Evolutionary conservation across 805 yeast genomes (phyloP).

Genomic region (Zygosaccharomyces kombuchaensis): DNA sequence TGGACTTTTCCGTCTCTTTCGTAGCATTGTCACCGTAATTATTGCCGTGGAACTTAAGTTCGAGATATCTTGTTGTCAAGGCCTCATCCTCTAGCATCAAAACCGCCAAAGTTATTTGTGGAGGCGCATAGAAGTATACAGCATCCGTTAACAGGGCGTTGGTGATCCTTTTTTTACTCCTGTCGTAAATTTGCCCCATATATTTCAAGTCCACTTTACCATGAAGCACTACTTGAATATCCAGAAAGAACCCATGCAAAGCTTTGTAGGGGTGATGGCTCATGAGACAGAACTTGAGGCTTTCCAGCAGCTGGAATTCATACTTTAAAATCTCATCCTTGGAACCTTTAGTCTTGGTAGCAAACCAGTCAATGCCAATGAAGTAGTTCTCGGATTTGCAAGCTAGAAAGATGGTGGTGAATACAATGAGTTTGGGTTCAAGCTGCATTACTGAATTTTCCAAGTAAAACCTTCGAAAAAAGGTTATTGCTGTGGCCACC

Average conservation of each 20-base stretch:
- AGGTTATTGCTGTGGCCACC: slow-evolving; percentile 78
- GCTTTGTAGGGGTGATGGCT: slow-evolving; percentile 90
- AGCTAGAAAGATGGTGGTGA: slow-evolving; percentile 81
- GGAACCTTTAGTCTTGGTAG: slow-evolving; percentile 62
- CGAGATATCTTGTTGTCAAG: slow-evolving; percentile 61
- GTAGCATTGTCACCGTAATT: slow-evolving; percentile 13
- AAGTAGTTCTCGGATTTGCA: slow-evolving; percentile 91
- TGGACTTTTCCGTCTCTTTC: slow-evolving; percentile 16
- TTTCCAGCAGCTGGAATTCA: slow-evolving; percentile 73
- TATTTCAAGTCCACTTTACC: slow-evolving; percentile 48
- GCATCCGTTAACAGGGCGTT: slow-evolving; percentile 76
- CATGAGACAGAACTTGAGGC: slow-evolving; percentile 70
- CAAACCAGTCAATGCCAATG: slow-evolving; percentile 77
- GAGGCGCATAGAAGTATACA: slow-evolving; percentile 78
- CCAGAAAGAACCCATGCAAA: slow-evolving; percentile 91
- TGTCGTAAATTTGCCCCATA: slow-evolving; percentile 66
- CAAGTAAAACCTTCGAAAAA: slow-evolving; percentile 75
- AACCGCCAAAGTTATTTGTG: slow-evolving; percentile 91
- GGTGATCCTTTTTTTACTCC: slow-evolving; percentile 59
- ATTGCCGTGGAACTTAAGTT: slow-evolving; percentile 48
- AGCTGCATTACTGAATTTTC: slow-evolving; percentile 78
- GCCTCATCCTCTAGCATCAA: slow-evolving; percentile 62
- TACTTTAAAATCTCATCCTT: slow-evolving; percentile 66
- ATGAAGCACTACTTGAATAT: slow-evolving; percentile 60
- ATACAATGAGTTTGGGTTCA: slow-evolving; percentile 79